Evolutionary conservation across 1,284 basidiomycete species (phyloP), one percentile per base, ranked within the genome.

Genomic region (Schizophyllum amplum): DNA sequence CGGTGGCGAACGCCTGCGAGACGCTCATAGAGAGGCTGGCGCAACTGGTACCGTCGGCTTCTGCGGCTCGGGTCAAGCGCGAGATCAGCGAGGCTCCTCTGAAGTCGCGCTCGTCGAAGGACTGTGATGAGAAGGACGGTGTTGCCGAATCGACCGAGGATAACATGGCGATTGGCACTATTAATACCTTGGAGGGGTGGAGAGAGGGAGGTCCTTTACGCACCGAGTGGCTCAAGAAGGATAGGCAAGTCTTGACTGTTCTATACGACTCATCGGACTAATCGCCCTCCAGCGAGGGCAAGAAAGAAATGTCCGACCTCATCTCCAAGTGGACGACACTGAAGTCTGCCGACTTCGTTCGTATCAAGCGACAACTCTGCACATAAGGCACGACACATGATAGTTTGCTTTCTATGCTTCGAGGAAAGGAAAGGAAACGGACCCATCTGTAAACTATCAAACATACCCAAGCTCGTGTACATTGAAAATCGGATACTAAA

Each of bases 191-290:
- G 55, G 67, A 68, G 58, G 71, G 66, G 54, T 83, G 81, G 81
- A 67, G 68, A 64, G 72, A 76, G 61, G 75, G 72, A 24, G 81
- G 82, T 11, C 63, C 65, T 62, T 63, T 73, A 59, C 72, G 72
- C 61, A 68, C 68, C 56, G 81, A 82, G 61, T 83, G 80, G 80
- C 67, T 72, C 27, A 78, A 74, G 69, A 76, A 74, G 66, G 75
- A 78, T 60, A 75, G 73, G 81, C 72, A 63, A 67, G 77, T 67
- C 48, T 60, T 59, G 57, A 54, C 57, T 52, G 52, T 53, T 59
- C 51, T 60, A 21, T 25, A 51, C 56, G 56, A 57, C 57, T 47
- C 56, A 57, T 26, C 48, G 63, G 57, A 58, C 60, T 56, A 54
- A 20, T 33, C 51, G 61, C 57, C 56, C 59, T 55, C 56, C 61